Evolutionary conservation across 495 filamentous ascomycete genomes (phyloP).

Genomic region (Thozetella sp.): DNA sequence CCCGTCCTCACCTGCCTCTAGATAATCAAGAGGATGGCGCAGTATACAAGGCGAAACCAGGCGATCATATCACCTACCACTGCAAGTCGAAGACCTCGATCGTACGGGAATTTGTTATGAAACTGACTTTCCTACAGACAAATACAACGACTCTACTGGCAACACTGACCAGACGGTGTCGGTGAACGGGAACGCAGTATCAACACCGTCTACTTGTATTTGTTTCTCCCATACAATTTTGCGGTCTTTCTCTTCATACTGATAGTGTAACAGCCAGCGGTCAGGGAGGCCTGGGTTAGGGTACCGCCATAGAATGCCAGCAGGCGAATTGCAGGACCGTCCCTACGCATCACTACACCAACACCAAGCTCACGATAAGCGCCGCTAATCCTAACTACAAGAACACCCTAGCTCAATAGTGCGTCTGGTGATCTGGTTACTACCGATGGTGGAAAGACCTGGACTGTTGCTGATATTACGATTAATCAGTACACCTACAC

Average conservation of each 20-base stretch:
- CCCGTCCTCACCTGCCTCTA: not conserved
- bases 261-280: constrained; percentile 10
- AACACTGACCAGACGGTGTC: constrained; percentile 40
- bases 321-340: constrained; percentile 28
- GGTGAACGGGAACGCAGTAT: constrained; percentile 32
- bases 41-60: constrained; percentile 7
- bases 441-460: constrained; percentile 38
- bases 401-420: constrained; percentile 28
- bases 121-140: constrained; percentile 20
- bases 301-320: constrained; percentile 42
- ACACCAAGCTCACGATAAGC: constrained; percentile 39
- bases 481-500: constrained; percentile 31
- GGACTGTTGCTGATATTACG: constrained; percentile 32
- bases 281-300: constrained; percentile 36
- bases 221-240: not conserved
- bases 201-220: constrained; percentile 33
- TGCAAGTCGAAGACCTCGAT: not conserved
- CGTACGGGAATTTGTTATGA: not conserved
- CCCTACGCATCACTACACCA: constrained; percentile 32
- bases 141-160: constrained; percentile 32
- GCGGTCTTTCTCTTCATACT: not conserved
- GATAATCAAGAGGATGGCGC: constrained; percentile 11
- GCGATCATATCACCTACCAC: constrained; percentile 5
- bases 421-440: constrained; percentile 37
- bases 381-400: constrained; percentile 37